Percentiles rank a stretch among this genome's conserved stretches.
Conservation (phyloP, 345 rosid genomes). For the Murraya koenigii region DNA sequence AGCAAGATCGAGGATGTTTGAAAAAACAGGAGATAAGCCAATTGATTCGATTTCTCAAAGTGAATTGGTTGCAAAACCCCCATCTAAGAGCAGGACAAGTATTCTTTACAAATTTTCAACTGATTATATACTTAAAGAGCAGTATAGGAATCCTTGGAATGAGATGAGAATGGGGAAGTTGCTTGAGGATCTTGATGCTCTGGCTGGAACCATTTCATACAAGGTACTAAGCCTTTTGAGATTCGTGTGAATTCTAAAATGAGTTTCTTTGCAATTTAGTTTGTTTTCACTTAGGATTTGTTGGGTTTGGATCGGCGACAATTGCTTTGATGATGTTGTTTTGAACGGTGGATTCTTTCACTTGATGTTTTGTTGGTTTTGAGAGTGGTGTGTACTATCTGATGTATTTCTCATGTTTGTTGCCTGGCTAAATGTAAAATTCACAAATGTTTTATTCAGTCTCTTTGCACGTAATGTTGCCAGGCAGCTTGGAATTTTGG, state of each 20-base stretch:
- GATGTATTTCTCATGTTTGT: no score
- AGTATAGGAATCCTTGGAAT: constrained; percentile 90
- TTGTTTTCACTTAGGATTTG: neutral
- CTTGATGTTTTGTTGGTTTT: no score
- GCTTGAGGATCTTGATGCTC: constrained; percentile 95
- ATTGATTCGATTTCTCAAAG: constrained; percentile 20
- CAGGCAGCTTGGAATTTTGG: no score
- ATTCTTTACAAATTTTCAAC: constrained; percentile 67
- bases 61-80: constrained; percentile 45
- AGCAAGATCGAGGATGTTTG: constrained; percentile 70
- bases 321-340: neutral
- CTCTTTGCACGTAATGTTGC: no score
- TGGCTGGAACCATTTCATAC: constrained; percentile 80
- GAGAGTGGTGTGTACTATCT: no score
- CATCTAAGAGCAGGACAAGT: constrained; percentile 70
- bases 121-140: constrained; percentile 72
- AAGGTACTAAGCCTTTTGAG: constrained; percentile 42
- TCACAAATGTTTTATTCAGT: no score
- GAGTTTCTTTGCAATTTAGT: neutral
- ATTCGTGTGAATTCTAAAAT: neutral
- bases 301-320: neutral
- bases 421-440: no score
- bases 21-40: constrained; percentile 25
- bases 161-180: constrained; percentile 75
- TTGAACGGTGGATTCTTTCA: no score